Conservation (phyloP, 352 stramenopile species). For the Globisporangium canariense region DNA sequence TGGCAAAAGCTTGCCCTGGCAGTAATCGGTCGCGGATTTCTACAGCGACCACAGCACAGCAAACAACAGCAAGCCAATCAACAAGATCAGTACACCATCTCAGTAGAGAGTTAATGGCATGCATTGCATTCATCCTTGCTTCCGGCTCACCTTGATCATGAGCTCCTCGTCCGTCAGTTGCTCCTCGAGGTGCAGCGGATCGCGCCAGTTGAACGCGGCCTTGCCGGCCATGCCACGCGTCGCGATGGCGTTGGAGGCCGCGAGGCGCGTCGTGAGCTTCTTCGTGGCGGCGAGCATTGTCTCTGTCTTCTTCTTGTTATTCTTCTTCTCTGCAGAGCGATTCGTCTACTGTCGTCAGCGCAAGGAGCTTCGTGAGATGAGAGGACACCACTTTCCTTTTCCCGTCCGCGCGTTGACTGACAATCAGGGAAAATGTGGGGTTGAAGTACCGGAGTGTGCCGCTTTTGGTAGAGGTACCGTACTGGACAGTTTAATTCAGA, state of each 20-base stretch:
- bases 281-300: constrained; percentile 29
- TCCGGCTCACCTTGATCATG: constrained; percentile 75
- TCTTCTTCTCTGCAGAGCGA: not conserved
- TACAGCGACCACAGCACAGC: constrained; percentile 20
- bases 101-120: not conserved
- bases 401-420: constrained; percentile 8
- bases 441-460: constrained; percentile 7
- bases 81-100: not conserved
- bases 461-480: not conserved
- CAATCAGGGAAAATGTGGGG: not conserved
- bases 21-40: constrained; percentile 93
- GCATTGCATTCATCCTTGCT: not conserved
- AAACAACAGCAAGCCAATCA: too few relatives aligned
- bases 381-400: not conserved
- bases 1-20: constrained; percentile 92
- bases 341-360: constrained; percentile 9
- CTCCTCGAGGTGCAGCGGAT: constrained; percentile 67
- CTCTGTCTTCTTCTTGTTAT: constrained; percentile 4
- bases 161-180: constrained; percentile 90
- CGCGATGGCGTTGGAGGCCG: constrained; percentile 20
- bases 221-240: constrained; percentile 46
- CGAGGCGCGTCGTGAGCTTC: constrained; percentile 23
- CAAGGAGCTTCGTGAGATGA: not conserved
- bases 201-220: constrained; percentile 73
- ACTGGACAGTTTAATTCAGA: not conserved